Base-by-base conservation (phyloP, 257 asterid genomes). In the Nicotiana attenuata region DNA sequence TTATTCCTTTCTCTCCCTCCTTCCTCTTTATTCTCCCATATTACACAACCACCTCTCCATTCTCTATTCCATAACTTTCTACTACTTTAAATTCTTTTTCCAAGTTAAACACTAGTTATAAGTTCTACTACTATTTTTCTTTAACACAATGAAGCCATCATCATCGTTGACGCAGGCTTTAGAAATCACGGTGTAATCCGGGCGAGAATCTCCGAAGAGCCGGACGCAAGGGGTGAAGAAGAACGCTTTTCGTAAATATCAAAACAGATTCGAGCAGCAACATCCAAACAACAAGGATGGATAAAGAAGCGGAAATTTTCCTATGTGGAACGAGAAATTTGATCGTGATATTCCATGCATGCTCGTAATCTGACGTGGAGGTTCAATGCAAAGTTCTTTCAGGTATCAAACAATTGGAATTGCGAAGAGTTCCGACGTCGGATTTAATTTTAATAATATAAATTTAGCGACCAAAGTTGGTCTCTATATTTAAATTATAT, bases 291-390 rank as follows among this genome's bases (percentile, higher is more conserved):
- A 92, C 95, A 60, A 85, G 78, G 17, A n/a, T 52, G 81, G 91
- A 91, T 45, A 29, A 35, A 7, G 87, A 85, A 3, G 93, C 22
- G 96, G 97, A 45, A 81, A 89, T n/a, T 84, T 85, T 78, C 97
- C 97, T 22, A 28, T 77, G 35, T 93, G 97, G 97, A 85, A 91
- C 82, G 89, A 93, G 90, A 92, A 91, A 85, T n/a, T 52, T 93
- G 38, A 57, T 9, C 16, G n/a, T 84, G 90, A 87, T 41, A 73
- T 93, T 91, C 98, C 73, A 80, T 64, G 41, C 83, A 76, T 69
- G 91, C 88, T 79, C 89, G 87, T 26, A 84, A 80, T 78, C 1
- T 93, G 0, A 89, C 91, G 0, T 89, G 10, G 97, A 93, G 68
- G 93, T 90, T 31, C 89, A 89, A 16, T 88, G 85, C 78, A 84